Conservation (phyloP, 768 basidiomycete genomes). For the Termitomyces sp. region DNA sequence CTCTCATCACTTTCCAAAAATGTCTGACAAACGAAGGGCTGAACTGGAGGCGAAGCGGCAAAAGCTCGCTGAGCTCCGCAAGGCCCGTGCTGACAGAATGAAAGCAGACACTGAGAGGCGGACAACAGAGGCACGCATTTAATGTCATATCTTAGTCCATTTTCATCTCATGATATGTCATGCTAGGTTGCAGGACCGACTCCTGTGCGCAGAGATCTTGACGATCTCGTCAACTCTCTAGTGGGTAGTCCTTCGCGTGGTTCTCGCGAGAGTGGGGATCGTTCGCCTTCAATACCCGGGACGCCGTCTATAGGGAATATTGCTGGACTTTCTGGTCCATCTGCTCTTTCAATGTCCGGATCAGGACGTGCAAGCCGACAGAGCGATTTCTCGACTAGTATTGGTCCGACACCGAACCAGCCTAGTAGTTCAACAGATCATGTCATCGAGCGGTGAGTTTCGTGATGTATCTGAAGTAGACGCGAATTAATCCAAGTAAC, state of each 20-base stretch:
- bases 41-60: constrained; percentile 90
- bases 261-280: constrained; percentile 52
- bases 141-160: neutral
- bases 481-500: neutral
- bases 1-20: constrained; percentile 8
- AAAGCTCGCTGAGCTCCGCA: constrained; percentile 79
- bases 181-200: constrained; percentile 34
- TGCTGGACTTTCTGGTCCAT: constrained; percentile 28
- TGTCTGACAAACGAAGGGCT: constrained; percentile 66
- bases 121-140: constrained; percentile 28
- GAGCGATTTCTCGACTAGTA: constrained; percentile 53
- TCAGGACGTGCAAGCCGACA: constrained; percentile 68
- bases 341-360: constrained; percentile 28
- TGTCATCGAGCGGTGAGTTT: constrained; percentile 60
- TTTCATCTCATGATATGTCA: neutral
- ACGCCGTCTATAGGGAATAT: constrained; percentile 49
- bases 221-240: constrained; percentile 65
- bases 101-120: constrained; percentile 43
- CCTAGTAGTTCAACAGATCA: constrained; percentile 58
- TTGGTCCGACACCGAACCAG: constrained; percentile 38
- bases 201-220: constrained; percentile 46
- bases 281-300: constrained; percentile 70
- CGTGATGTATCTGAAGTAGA: neutral
- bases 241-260: constrained; percentile 36
- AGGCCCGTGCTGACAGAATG: constrained; percentile 68